Evolutionary conservation across 2,329 filamentous ascomycete species (phyloP).

Genomic region (Fusarium metavorans): DNA sequence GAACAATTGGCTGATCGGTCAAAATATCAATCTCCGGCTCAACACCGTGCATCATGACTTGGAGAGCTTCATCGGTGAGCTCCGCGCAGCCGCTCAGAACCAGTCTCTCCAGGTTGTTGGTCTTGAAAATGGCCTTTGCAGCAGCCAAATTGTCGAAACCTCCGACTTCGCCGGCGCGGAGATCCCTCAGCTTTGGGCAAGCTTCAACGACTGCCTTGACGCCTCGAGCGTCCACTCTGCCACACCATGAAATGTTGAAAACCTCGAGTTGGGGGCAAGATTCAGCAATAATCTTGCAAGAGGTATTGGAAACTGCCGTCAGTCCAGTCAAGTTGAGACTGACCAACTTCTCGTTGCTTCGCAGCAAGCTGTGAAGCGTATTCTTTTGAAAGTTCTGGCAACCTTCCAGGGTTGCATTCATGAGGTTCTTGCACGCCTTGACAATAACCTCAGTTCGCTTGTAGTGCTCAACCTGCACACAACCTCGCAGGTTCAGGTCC

Average conservation of each 20-base stretch:
- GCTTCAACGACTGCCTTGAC: slow-evolving; percentile 78
- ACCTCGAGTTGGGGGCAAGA: slow-evolving; percentile 85
- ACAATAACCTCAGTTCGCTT: slow-evolving; percentile 82
- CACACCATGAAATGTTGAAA: slow-evolving; percentile 94
- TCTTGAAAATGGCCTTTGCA: slow-evolving; percentile 79
- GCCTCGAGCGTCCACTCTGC: slow-evolving; percentile 82
- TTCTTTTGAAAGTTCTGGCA: slow-evolving; percentile 85
- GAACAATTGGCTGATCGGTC: slow-evolving; percentile 80
- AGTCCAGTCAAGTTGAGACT: slow-evolving; percentile 90
- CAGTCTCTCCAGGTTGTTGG: slow-evolving; percentile 86
- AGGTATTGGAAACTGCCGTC: slow-evolving; percentile 81
- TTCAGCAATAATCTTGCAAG: slow-evolving; percentile 86
- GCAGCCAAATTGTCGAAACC: slow-evolving; percentile 83
- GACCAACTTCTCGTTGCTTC: slow-evolving; percentile 80
- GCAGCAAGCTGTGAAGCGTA: slow-evolving; percentile 81
- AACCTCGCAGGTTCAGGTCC: slow-evolving; percentile 90
- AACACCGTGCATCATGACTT: slow-evolving; percentile 79
- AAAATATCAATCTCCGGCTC: slow-evolving; percentile 85
- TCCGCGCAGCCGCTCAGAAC: slow-evolving; percentile 84
- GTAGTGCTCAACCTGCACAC: slow-evolving; percentile 86
- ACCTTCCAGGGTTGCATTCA: slow-evolving; percentile 89
- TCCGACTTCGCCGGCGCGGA: slow-evolving; percentile 83
- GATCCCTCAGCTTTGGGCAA: slow-evolving; percentile 80
- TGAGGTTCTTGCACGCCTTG: slow-evolving; percentile 87
- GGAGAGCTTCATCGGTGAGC: slow-evolving; percentile 79